phyloP scores from a whole-genome alignment of 257 asterid species.

The Solanum tarijense region DNA sequence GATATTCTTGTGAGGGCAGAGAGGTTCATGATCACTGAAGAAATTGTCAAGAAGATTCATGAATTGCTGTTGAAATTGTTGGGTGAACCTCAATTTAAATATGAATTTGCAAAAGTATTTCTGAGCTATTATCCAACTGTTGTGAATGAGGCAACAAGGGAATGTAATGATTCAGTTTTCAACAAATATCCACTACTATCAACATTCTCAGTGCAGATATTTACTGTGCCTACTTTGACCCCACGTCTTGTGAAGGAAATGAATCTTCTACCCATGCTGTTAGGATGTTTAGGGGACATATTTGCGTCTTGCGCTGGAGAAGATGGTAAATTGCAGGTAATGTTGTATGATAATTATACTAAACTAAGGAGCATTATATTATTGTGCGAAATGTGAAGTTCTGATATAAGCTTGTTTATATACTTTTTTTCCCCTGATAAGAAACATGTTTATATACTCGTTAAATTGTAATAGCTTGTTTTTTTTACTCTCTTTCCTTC shows the following conservation, averaged over 20 bases:
- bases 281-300: slow-evolving; percentile 67
- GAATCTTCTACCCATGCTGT: slow-evolving; percentile 70
- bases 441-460: background rate
- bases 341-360: background rate
- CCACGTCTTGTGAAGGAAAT: slow-evolving; percentile 94
- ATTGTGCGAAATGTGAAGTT: background rate
- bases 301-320: slow-evolving; percentile 55
- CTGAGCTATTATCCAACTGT: slow-evolving; percentile 69
- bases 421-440: background rate
- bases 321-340: slow-evolving; percentile 81
- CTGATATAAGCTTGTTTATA: background rate
- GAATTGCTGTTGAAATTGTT: slow-evolving; percentile 85
- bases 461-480: background rate
- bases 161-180: slow-evolving; percentile 41
- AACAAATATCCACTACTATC: slow-evolving; percentile 56
- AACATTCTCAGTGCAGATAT: slow-evolving; percentile 86
- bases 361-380: background rate
- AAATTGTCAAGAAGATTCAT: slow-evolving; percentile 58
- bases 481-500: background rate
- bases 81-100: slow-evolving; percentile 80
- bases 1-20: slow-evolving; percentile 75
- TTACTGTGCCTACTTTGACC: slow-evolving; percentile 81
- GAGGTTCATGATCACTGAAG: slow-evolving; percentile 30
- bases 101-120: slow-evolving; percentile 85
- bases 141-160: slow-evolving; percentile 42